These are phyloP conservation scores for Coemansia sp. DNA, from an alignment of 192 early-diverging fungal species.

Conservation along the genomic window DNA sequence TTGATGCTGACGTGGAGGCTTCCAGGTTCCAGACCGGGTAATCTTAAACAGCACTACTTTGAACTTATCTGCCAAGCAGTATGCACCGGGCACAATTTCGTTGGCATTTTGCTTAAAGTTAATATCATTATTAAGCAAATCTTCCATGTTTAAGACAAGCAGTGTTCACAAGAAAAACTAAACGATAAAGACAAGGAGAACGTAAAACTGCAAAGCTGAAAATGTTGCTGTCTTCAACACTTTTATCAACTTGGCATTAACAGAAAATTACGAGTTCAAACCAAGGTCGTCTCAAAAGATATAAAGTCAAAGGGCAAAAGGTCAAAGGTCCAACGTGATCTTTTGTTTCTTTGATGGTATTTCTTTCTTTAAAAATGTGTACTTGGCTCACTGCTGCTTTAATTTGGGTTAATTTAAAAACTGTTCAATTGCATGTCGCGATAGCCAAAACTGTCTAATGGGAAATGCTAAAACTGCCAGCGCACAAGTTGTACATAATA, in stretches of 20 bases:
- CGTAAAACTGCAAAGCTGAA: slow-evolving; percentile 23
- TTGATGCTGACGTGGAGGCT: not conserved
- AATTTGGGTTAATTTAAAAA: too few species aligned
- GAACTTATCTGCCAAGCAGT: not conserved
- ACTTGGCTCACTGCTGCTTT: not conserved
- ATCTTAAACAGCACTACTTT: not conserved
- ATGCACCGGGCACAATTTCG: not conserved
- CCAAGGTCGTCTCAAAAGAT: not conserved
- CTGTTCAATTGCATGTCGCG: not conserved
- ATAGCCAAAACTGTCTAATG: slow-evolving; percentile 7
- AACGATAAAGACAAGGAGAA: not conserved
- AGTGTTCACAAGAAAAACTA: not conserved
- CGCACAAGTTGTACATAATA: slow-evolving; percentile 29
- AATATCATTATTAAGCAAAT: not conserved
- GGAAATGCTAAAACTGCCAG: slow-evolving; percentile 33
- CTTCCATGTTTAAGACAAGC: not conserved
- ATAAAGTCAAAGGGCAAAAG: slow-evolving; percentile 7
- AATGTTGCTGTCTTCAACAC: not conserved
- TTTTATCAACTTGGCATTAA: too few species aligned
- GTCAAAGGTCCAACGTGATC: not conserved
- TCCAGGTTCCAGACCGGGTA: slow-evolving; percentile 1
- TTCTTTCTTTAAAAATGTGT: not conserved
- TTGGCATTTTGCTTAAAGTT: not conserved
- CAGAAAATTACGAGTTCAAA: too few species aligned
- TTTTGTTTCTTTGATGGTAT: not conserved